phyloP scores from a whole-genome alignment of 1,139 yeast species.

The Taphrina wiesneri region DNA sequence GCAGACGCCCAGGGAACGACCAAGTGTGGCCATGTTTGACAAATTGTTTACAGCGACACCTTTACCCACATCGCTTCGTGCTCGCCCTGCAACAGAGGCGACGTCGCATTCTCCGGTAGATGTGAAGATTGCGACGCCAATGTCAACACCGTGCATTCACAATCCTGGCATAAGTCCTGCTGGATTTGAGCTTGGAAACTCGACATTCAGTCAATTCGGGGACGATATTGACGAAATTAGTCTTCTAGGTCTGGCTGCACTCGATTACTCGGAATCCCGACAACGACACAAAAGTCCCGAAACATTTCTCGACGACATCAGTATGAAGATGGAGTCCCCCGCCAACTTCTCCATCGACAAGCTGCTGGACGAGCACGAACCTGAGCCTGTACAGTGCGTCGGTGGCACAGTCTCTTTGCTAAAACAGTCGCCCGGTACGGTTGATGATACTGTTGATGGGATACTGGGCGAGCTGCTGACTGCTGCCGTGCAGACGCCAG shows the following conservation, averaged over 20 bases:
- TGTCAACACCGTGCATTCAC: not conserved
- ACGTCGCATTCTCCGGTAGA: not conserved
- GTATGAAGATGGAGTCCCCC: slow-evolving; percentile 15
- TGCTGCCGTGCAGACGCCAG: not conserved
- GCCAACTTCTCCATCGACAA: slow-evolving; percentile 5
- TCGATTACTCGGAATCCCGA: not conserved
- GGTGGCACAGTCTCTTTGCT: not conserved
- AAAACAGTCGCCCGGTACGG: not conserved
- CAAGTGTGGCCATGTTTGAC: slow-evolving; percentile 18
- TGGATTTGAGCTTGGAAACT: not conserved
- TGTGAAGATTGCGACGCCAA: not conserved
- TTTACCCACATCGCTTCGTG: not conserved
- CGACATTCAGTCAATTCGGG: not conserved
- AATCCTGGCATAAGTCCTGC: not conserved
- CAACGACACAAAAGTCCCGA: not conserved
- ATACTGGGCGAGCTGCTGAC: not conserved
- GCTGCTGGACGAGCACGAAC: not conserved
- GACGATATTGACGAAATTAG: slow-evolving; percentile 21
- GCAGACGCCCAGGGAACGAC: not conserved
- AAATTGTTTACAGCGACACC: not conserved
- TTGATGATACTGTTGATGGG: not conserved
- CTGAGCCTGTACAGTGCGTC: not conserved
- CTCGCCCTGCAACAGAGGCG: not conserved
- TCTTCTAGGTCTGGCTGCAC: slow-evolving; percentile 5
- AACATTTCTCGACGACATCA: not conserved